Percentiles rank a stretch among this genome's conserved stretches.
phyloP scores from a whole-genome alignment of 2,329 filamentous ascomycete genomes.

The Monilinia fructigena region DNA sequence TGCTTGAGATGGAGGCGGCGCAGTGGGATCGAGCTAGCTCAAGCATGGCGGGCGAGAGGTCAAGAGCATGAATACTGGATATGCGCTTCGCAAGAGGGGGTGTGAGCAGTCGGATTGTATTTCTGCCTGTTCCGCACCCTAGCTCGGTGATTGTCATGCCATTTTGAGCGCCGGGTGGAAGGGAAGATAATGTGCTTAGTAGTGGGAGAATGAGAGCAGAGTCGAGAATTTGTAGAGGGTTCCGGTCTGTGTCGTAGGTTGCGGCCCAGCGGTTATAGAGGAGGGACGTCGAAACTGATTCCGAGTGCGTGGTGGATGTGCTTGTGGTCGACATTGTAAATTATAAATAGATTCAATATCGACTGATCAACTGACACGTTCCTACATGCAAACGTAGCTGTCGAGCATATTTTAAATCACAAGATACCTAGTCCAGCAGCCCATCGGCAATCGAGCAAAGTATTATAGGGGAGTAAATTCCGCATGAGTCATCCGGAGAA shows the following conservation, averaged over 20 bases:
- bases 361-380: neutral
- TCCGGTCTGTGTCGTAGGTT: conserved; percentile 64
- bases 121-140: conserved; percentile 65
- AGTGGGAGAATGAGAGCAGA: conserved; percentile 53
- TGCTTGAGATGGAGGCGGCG: neutral
- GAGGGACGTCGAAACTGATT: conserved; percentile 43
- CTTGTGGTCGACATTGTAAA: conserved; percentile 19
- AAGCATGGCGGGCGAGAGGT: conserved; percentile 58
- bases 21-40: conserved; percentile 46
- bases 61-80: conserved; percentile 45
- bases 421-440: neutral
- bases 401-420: neutral
- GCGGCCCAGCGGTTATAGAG: conserved; percentile 51
- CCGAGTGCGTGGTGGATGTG: conserved; percentile 27
- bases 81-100: conserved; percentile 19
- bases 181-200: conserved; percentile 50
- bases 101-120: conserved; percentile 53
- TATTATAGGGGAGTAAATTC: neutral
- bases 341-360: neutral
- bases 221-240: conserved; percentile 65
- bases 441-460: neutral
- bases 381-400: too few species aligned
- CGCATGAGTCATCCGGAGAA: neutral
- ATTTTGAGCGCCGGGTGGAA: conserved; percentile 38
- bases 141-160: conserved; percentile 50